These are phyloP conservation scores for Solanum chacoense DNA, from an alignment of 305 asterid genomes.

Conservation along the genomic window DNA sequence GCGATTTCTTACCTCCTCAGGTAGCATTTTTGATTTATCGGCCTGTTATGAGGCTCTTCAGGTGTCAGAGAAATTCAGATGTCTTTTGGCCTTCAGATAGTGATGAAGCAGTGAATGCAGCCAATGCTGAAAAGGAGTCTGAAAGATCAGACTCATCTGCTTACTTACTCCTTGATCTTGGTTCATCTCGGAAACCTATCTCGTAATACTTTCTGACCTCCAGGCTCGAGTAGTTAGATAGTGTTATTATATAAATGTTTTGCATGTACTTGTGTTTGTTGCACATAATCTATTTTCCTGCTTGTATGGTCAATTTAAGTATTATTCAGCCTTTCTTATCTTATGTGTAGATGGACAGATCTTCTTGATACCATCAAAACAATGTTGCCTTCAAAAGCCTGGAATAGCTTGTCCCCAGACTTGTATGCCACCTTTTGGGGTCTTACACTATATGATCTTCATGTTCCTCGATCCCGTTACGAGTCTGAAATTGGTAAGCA, in stretches of 20 bases:
- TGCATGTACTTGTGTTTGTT: background rate
- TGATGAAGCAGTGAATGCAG: conserved; percentile 35
- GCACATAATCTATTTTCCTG: background rate
- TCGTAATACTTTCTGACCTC: conserved; percentile 34
- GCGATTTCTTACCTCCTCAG: conserved; percentile 32
- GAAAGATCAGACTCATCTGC: conserved; percentile 37
- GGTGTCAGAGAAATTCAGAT: conserved; percentile 47
- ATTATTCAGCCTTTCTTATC: background rate
- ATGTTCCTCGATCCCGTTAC: conserved; percentile 88
- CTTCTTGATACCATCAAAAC: conserved; percentile 84
- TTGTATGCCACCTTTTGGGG: conserved; percentile 99
- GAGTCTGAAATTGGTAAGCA: conserved; percentile 86
- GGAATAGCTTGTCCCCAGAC: conserved; percentile 99
- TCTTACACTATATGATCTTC: conserved; percentile 93
- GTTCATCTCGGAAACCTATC: conserved; percentile 59
- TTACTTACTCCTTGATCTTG: conserved; percentile 64
- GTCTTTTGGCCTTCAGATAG: conserved; percentile 82
- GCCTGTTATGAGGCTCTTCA: conserved; percentile 97
- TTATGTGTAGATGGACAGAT: conserved; percentile 67
- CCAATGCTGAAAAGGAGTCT: conserved; percentile 45
- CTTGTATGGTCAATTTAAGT: background rate
- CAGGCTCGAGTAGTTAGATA: background rate
- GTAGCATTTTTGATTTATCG: conserved; percentile 94
- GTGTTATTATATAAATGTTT: background rate
- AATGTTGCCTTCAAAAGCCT: conserved; percentile 94